Base-by-base conservation (phyloP, 208 protist genomes). In the Trypanosoma mega region DNA sequence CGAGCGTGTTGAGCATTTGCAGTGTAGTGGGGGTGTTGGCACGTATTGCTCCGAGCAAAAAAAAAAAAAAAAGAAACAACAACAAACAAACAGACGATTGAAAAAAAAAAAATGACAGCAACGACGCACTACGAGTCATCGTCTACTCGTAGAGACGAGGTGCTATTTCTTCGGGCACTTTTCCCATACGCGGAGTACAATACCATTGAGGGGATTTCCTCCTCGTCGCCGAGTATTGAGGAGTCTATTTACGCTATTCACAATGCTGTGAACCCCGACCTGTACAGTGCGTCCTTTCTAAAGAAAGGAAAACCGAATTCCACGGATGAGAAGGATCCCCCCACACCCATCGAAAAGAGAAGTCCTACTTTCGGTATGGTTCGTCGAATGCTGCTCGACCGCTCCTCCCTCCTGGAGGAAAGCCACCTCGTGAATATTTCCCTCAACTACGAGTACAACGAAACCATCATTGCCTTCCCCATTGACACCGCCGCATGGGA, bases 401-500 rank as follows among this genome's bases (percentile, higher is more conserved):
- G 51, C 20, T 49, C 36, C n/a, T 5, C 29, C 11, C 14, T 46
- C 23, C 30, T 70, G 9, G 47, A 63, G 26, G 46, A 56, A 1
- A 39, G 37, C 6, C 16, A 51, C 16, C 70, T 76, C 39, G 46
- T 16, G 7, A 75, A 69, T 43, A 43, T 81, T 14, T 80, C 74
- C 11, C 62, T 76, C 36, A 61, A 76, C 58, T 60, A 74, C 21
- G 82, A 89, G 59, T 93, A 89, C 75, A 64, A 82, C 46, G 29
- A 57, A 2, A 82, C 74, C n/a, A 73, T 87, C 27, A 57, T 55
- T 2, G 66, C 74, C 18, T 88, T 91, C 51, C 59, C 72, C 3
- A 54, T 93, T 2, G 81, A 93, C 65, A 93, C 87, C 3, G 68
- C 83, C 0, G 69, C 66, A 5, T 93, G 83, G 83, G 87, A 93